A percentile compares a stretch with the other conserved stretches of the same genome.
Conservation (phyloP, 1,284 basidiomycete genomes). For the Trametes polyzona region DNA sequence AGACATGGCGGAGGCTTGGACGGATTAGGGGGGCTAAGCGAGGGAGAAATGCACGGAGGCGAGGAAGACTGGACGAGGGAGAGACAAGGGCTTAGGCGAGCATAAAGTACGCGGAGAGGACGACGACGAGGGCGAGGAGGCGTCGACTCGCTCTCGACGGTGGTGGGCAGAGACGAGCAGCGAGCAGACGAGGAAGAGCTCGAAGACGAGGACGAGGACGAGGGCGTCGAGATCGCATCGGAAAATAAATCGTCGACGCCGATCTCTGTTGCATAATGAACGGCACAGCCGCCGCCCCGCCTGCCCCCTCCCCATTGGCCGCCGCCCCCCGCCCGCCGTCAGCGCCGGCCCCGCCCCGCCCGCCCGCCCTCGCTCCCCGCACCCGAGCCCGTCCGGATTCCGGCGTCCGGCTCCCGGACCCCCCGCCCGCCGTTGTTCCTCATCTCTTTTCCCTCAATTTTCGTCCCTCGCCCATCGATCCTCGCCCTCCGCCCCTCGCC, state of each 20-base stretch:
- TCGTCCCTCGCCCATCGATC: neutral
- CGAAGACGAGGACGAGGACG: neutral
- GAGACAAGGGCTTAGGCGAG: neutral
- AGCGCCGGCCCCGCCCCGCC: neutral
- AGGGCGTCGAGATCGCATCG: neutral
- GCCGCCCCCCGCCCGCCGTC: neutral
- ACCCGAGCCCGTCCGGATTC: neutral
- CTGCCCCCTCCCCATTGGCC: neutral
- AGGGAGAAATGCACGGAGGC: neutral
- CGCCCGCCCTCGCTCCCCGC: too few species aligned
- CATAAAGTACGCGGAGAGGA: neutral
- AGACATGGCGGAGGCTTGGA: conserved; percentile 6
- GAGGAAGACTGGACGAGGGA: neutral
- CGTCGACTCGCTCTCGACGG: too few species aligned
- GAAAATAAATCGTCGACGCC: neutral
- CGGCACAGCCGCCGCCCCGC: neutral
- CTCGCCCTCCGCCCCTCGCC: neutral
- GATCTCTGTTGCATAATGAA: neutral
- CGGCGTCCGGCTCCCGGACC: neutral
- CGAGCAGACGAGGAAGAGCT: neutral
- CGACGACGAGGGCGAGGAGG: neutral
- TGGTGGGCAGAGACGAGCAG: neutral
- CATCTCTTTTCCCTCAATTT: neutral
- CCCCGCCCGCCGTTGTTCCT: neutral
- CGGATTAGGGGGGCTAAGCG: neutral